A percentile compares a stretch with the other conserved stretches of the same genome.
Evolutionary conservation across 2,329 filamentous ascomycete species (phyloP).

Genomic region (Colletotrichum cordylinicola): DNA sequence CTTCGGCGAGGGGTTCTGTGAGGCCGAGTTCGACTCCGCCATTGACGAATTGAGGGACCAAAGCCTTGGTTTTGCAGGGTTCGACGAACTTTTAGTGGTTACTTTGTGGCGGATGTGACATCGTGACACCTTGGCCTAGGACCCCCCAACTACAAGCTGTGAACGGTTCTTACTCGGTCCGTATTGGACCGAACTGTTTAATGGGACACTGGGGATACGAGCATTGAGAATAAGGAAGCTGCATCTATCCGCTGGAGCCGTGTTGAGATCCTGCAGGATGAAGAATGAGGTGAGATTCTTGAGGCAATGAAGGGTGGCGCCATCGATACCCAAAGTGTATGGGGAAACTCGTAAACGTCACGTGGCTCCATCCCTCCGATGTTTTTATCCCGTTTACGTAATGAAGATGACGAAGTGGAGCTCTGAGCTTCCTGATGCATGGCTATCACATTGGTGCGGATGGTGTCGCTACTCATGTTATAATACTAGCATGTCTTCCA

Average conservation of each 20-base stretch:
- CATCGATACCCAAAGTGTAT: background rate
- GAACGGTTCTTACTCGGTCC: background rate
- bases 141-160: background rate
- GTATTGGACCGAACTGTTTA: background rate
- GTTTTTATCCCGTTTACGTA: background rate
- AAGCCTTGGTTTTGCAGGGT: background rate
- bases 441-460: accelerated
- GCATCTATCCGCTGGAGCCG: background rate
- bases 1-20: background rate
- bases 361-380: background rate
- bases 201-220: background rate
- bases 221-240: background rate
- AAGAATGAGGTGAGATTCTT: background rate
- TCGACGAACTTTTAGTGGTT: background rate
- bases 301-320: background rate
- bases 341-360: background rate
- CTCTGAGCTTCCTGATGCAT: background rate
- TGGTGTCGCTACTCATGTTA: background rate
- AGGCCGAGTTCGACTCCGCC: background rate
- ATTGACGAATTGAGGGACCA: background rate
- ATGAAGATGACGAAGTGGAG: background rate
- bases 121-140: background rate
- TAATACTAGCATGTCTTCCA: background rate
- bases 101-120: background rate
- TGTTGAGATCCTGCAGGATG: background rate